phyloP scores from a whole-genome alignment of 2,329 filamentous ascomycete genomes.

The Exophiala dermatitidis region DNA sequence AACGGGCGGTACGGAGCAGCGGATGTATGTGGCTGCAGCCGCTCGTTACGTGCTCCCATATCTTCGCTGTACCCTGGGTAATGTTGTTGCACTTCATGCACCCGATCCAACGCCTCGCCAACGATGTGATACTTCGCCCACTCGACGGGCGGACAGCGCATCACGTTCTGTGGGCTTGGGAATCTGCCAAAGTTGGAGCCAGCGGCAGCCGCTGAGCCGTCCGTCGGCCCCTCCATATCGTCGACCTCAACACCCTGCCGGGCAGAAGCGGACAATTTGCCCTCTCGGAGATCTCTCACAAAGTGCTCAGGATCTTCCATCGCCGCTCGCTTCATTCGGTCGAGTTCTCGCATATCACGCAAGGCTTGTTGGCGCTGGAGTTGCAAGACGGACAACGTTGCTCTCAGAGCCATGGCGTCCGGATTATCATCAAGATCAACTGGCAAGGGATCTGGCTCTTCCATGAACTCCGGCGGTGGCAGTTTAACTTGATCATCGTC shows the following conservation, averaged over 20 bases:
- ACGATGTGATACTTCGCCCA: constrained; percentile 93
- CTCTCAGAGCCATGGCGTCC: constrained; percentile 79
- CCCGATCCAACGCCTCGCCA: constrained; percentile 71
- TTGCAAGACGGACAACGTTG: constrained; percentile 78
- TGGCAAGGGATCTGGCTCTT: constrained; percentile 36
- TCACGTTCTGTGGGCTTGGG: constrained; percentile 71
- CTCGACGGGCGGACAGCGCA: constrained; percentile 82
- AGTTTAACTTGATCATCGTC: constrained; percentile 8
- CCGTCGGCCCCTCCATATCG: constrained; percentile 29
- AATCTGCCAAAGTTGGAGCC: constrained; percentile 53
- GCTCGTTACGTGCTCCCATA: constrained; percentile 11
- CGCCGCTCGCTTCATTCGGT: constrained; percentile 63
- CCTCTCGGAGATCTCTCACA: constrained; percentile 57
- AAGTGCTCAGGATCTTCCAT: constrained; percentile 66
- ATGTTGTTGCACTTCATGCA: constrained; percentile 71
- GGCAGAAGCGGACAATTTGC: constrained; percentile 44
- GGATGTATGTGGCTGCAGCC: constrained; percentile 45
- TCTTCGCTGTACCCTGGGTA: constrained; percentile 47
- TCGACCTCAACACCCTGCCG: constrained; percentile 31
- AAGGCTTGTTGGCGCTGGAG: constrained; percentile 73
- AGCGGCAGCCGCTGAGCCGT: constrained; percentile 30
- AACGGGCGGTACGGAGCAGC: constrained; percentile 56
- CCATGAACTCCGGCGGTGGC: constrained; percentile 23
- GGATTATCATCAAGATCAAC: constrained; percentile 56
- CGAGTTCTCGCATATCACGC: constrained; percentile 65